Evolutionary conservation across 768 basidiomycete species (phyloP), one percentile per base, ranked within the genome.

Genomic region (Collybia nuda): DNA sequence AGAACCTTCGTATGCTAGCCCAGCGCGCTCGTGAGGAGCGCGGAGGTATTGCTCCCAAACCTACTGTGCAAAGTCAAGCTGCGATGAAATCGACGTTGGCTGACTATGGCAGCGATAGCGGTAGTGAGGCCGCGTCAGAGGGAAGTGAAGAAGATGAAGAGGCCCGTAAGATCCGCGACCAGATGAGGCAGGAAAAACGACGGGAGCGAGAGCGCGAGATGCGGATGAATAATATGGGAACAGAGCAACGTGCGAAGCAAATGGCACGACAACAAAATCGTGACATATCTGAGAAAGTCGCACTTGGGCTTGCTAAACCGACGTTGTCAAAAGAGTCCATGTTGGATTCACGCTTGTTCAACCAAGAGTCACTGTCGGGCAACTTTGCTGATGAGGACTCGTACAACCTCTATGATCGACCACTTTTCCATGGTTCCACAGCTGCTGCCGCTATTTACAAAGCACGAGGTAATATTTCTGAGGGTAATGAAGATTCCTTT

Each of bases 361-460:
- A 99, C 71, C 90, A 95, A 64, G 97, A 99, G 64, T 85, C 90
- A 6, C 76, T 96, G 40, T 78, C 85, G 0, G 78, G 75, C 38
- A 80, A 77, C 48, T 98, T 98, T 68, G 97, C 82, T 26, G 90
- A 92, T 57, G 93, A 96, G 28, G 97, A 98, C 46, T 78, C 82
- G n/a, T 98, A 98, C 71, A 90, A 86, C 59, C 70, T 99, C 22
- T 98, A 98, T 70, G 97, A 99, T 66, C 83, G 84, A 44, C 94
- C 96, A 2, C 75, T 99, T 44, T 99, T 99, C 82, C 89, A 93
- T 60, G 96, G 97, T 1, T 96, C 95, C 2, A 86, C 88, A 3
- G 96, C 96, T 15, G 94, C 92, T 0, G 93, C 96, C n/a, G 97
- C 97, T n/a, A 99, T 99, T 58, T 99, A 99, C 79, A 96, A 95